Conservation (phyloP, 108 stramenopile genomes). For the Aurantiochytrium sp. region DNA sequence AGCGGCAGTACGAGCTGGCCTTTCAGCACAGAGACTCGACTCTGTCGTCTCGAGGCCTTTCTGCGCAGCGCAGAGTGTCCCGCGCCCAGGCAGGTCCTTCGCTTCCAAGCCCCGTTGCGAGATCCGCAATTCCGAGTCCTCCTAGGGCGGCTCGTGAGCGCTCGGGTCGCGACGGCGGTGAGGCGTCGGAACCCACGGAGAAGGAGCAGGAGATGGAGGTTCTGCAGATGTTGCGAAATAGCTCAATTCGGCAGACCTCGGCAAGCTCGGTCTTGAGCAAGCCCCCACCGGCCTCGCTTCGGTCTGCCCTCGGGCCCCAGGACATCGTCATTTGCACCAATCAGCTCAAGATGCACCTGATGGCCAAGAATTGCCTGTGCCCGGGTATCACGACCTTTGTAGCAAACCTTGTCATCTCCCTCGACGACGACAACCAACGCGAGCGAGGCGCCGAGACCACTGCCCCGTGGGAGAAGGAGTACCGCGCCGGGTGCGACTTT, state of each 20-base stretch:
- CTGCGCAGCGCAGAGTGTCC: no score
- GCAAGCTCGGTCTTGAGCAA: no score
- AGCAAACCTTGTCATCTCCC: background rate
- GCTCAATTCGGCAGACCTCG: no score
- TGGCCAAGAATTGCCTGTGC: background rate
- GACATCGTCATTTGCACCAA: background rate
- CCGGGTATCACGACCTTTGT: background rate
- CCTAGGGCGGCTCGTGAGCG: no score
- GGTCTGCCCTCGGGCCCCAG: background rate
- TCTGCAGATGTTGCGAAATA: no score
- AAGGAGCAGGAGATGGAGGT: no score
- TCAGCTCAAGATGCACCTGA: background rate
- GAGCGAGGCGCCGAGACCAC: background rate
- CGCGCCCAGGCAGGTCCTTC: no score
- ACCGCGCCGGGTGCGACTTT: background rate
- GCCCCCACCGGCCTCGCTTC: background rate
- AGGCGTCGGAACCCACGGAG: no score
- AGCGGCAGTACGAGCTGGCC: background rate
- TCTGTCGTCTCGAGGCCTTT: no score
- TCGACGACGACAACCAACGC: background rate
- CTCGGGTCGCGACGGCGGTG: no score
- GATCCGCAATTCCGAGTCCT: no score
- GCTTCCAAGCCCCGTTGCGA: no score
- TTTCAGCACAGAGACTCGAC: background rate
- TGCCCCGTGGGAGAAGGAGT: background rate